A percentile compares a stretch with the other conserved stretches of the same genome.
Evolutionary conservation across 164 flowering plant species (phyloP).

Genomic region (Macadamia integrifolia): DNA sequence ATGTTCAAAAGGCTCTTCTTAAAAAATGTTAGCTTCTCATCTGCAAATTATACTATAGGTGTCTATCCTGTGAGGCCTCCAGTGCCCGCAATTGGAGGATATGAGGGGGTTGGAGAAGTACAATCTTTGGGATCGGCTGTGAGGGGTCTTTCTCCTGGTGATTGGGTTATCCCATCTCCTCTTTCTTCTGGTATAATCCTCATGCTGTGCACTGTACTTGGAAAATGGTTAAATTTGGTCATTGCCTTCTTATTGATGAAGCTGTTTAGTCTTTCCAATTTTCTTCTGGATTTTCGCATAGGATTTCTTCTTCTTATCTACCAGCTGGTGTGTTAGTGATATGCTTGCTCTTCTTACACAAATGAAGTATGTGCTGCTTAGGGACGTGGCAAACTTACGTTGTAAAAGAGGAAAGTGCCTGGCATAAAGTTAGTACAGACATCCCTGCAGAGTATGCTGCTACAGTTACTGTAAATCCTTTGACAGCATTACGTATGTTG

Average conservation of each 20-base stretch:
- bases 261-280: not conserved
- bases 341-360: slow-evolving; percentile 4
- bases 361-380: slow-evolving; percentile 22
- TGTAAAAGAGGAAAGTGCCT: slow-evolving; percentile 71
- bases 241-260: not conserved
- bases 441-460: slow-evolving; percentile 87
- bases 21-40: not conserved
- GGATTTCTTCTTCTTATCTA: not conserved
- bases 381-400: slow-evolving; percentile 94
- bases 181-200: slow-evolving; percentile 64
- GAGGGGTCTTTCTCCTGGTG: slow-evolving; percentile 65
- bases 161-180: slow-evolving; percentile 89
- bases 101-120: slow-evolving; percentile 94
- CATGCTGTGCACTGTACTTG: slow-evolving; percentile 1
- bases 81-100: slow-evolving; percentile 91
- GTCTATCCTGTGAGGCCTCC: slow-evolving; percentile 91
- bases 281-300: not conserved
- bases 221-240: not conserved
- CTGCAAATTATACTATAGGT: slow-evolving; percentile 36
- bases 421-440: slow-evolving; percentile 81
- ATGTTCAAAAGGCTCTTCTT: not conserved
- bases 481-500: slow-evolving; percentile 85
- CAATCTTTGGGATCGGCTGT: slow-evolving; percentile 70
- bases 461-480: slow-evolving; percentile 84
- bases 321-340: slow-evolving; percentile 6